These are phyloP conservation scores for Helicostylum pulchrum DNA, from an alignment of 192 early-diverging fungal species.

Conservation along the genomic window DNA sequence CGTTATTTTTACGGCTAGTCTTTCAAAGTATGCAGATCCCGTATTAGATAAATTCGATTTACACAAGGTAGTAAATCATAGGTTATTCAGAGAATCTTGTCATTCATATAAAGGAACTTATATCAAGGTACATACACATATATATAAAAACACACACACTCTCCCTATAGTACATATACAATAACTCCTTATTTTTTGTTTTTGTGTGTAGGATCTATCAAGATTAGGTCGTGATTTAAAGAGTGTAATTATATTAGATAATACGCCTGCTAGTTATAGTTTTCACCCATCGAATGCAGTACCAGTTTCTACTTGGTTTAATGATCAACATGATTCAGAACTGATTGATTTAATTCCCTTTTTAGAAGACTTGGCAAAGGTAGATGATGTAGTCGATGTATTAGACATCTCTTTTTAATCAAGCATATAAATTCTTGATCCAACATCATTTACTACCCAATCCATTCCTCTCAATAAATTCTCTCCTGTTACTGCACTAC, in stretches of 20 bases:
- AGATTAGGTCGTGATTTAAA: conserved; percentile 83
- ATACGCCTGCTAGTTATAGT: conserved; percentile 92
- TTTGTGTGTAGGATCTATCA: conserved; percentile 75
- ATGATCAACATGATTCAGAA: conserved; percentile 95
- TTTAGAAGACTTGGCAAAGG: conserved; percentile 83
- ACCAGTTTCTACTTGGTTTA: conserved; percentile 94
- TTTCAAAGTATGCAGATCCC: conserved; percentile 98
- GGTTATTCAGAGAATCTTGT: conserved; percentile 96
- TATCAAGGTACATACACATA: conserved; percentile 66
- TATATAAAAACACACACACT: neutral
- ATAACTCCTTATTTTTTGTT: neutral
- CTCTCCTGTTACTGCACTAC: conserved; percentile 86
- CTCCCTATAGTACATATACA: neutral
- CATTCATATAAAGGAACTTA: conserved; percentile 94
- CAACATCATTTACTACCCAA: conserved; percentile 93
- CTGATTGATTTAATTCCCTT: conserved; percentile 93
- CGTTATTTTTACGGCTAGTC: conserved; percentile 93
- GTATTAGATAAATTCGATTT: conserved; percentile 91
- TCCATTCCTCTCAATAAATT: conserved; percentile 88
- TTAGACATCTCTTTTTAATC: conserved; percentile 60
- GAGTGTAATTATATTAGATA: conserved; percentile 90
- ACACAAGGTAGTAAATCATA: conserved; percentile 80
- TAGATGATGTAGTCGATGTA: conserved; percentile 84
- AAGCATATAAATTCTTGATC: conserved; percentile 78
- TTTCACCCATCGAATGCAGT: conserved; percentile 97